Conservation (phyloP, 306 rosid species). For the Canavalia ensiformis region DNA sequence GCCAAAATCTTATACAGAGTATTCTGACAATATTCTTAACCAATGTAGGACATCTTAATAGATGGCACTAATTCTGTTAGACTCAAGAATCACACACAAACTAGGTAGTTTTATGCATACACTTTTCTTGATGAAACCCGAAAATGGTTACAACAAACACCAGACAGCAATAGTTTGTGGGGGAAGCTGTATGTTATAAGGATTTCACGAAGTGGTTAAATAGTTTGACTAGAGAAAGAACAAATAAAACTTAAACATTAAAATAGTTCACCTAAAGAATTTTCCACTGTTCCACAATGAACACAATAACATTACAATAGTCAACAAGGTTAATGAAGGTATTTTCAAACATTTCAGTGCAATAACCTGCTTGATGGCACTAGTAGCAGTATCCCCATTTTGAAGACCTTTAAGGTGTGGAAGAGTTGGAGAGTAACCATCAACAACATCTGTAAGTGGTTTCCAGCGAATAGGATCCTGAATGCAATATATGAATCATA, state of each 20-base stretch:
- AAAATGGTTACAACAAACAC: too few species aligned
- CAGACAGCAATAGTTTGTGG: constrained; percentile 12
- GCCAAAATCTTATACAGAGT: too few species aligned
- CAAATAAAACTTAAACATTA: constrained; percentile 27
- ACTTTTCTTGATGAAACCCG: too few species aligned
- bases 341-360: constrained; percentile 44
- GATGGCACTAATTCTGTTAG: too few species aligned
- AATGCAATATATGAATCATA: constrained; percentile 38
- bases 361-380: constrained; percentile 97
- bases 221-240: constrained; percentile 40
- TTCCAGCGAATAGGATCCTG: constrained; percentile 99
- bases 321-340: constrained; percentile 33
- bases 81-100: too few species aligned
- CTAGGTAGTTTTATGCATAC: too few species aligned
- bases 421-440: constrained; percentile 97
- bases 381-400: constrained; percentile 99
- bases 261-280: not conserved
- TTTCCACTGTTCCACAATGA: constrained; percentile 29
- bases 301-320: constrained; percentile 20
- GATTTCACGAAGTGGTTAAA: constrained; percentile 16
- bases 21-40: too few species aligned
- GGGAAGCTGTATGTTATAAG: constrained; percentile 28
- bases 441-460: constrained; percentile 94
- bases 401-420: constrained; percentile 99
- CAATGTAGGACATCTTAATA: too few species aligned